These are phyloP conservation scores for Pittosporum tobira DNA, from an alignment of 129 eudicot species.

Conservation along the genomic window DNA sequence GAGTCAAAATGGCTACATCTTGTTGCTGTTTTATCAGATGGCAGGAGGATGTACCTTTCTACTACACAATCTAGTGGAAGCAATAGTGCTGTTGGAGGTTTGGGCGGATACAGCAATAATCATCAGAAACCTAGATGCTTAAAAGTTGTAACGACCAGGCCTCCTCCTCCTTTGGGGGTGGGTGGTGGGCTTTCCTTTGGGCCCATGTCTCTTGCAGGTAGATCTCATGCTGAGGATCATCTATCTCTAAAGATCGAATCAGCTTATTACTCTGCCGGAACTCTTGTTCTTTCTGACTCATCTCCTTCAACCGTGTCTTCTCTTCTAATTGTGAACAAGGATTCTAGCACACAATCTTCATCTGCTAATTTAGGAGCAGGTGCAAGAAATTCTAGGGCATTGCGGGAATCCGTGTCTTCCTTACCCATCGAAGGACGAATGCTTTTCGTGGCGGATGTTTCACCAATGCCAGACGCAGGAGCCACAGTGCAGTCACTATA, in stretches of 20 bases:
- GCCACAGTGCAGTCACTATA: conserved; percentile 72
- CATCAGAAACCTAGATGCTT: conserved; percentile 72
- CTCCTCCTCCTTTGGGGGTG: conserved; percentile 89
- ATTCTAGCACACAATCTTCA: conserved; percentile 62
- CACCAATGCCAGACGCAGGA: conserved; percentile 77
- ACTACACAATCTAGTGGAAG: conserved; percentile 67
- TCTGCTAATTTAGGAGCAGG: conserved; percentile 59
- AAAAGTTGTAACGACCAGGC: conserved; percentile 82
- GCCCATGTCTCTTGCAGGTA: conserved; percentile 61
- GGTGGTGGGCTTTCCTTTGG: conserved; percentile 77
- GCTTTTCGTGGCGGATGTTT: conserved; percentile 86
- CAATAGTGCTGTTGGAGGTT: conserved; percentile 47
- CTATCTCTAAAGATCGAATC: conserved; percentile 79
- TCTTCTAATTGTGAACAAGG: conserved; percentile 66
- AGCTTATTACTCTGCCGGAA: conserved; percentile 80
- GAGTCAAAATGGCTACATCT: conserved; percentile 95
- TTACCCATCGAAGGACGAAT: conserved; percentile 91
- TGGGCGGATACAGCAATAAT: conserved; percentile 41
- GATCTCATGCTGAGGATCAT: conserved; percentile 75
- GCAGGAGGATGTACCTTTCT: conserved; percentile 92
- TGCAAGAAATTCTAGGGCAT: conserved; percentile 67
- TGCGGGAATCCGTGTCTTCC: conserved; percentile 82
- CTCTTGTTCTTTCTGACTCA: conserved; percentile 87
- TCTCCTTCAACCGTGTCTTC: conserved; percentile 84
- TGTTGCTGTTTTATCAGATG: conserved; percentile 93